Evolutionary conservation across 768 basidiomycete genomes (phyloP), one percentile per base, ranked within the genome.

Genomic region (Lactarius pseudohatsudake): DNA sequence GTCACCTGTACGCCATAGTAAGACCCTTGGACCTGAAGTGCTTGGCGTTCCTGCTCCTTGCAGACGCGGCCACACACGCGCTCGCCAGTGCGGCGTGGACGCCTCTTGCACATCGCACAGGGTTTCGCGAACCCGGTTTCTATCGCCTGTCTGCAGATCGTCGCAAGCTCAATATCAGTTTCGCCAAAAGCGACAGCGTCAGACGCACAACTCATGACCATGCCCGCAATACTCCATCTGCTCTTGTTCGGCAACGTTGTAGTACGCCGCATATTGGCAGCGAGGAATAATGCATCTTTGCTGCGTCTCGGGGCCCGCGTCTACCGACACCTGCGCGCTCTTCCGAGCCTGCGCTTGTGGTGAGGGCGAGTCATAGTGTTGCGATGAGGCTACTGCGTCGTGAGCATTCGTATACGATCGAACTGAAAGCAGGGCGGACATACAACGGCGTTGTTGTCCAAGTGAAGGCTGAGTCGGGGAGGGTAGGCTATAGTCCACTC

Each of bases 221-320:
- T 66, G 36, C 30, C 67, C 67, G 20, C 67, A 68, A 7, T 64
- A 68, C 43, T 68, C 67, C 28, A 34, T 62, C 60, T 66, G 67
- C 34, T 68, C 67, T 28, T 61, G 36, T 28, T 66, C 64, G 10
- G 64, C 15, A 18, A 16, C 13, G 32, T 68, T 57, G 36, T 57
- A 61, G 34, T 62, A 68, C n/a, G 67, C 67, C 28, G 16, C 22
- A 22, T 53, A 56, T 16, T 15, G 28, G 50, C 67, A 68, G 20
- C 26, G 57, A 2, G 57, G 67, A 32, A 66, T 61, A 9, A 36
- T 36, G 3, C 67, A 68, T 16, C 7, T 53, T n/a, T 41, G 38
- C 13, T 18, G 34, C 36, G 62, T 11, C 1, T 9, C 9, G 28
- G 36, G 5, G 32, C 5, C n/a, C 2, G 32, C 18, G 16, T 30